Evolutionary conservation across 306 rosid genomes (phyloP), one percentile per base, ranked within the genome.

Genomic region (Vigna mungo): DNA sequence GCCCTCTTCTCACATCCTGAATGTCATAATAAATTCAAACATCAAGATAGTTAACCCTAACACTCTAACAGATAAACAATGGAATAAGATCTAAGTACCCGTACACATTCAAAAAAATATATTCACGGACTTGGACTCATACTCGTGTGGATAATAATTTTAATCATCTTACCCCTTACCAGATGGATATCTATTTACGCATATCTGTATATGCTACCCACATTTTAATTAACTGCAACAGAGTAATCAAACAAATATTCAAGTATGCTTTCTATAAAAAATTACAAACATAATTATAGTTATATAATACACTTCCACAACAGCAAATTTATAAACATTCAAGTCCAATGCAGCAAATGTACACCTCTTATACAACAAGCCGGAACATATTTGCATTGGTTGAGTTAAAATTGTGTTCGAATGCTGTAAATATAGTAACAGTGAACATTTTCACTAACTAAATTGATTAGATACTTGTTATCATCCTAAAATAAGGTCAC

Each of bases 1-100:
- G 80, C 80, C 98, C 97, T 83, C 98, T 92, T 81, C 97, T 90
- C 79, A 92, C 96, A 78, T 92, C 98, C 98, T 95, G 89, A 79
- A 76, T 41, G 74, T 80, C 52, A 70, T 32, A 61, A 79, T 23
- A 67, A 47, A 13, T 46, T 68, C 63, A 80, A 55, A 17, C 20
- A 63, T 11, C 62, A 84, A 7, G 6, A 62, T 56, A 60, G 47
- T 48, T 56, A 78, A 74, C 47, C 49, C 52, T 25, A 37, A 74
- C 67, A 74, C 15, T 66, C 20, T n/a, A 30, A 58, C 37, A 75
- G 54, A 36, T 20, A 34, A 70, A 71, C 9, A 41, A 14, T 7
- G 37, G 59, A 44, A 46, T 18, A 53, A 18, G 47, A 52, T 51
- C 21, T 7, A n/a, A 51, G 7, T 21, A 12, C 30, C n/a, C 16